Percentiles rank a stretch among this genome's conserved stretches.
These are phyloP conservation scores for Pleurotus citrinopileatus DNA, from an alignment of 768 basidiomycete species.

Conservation along the genomic window DNA sequence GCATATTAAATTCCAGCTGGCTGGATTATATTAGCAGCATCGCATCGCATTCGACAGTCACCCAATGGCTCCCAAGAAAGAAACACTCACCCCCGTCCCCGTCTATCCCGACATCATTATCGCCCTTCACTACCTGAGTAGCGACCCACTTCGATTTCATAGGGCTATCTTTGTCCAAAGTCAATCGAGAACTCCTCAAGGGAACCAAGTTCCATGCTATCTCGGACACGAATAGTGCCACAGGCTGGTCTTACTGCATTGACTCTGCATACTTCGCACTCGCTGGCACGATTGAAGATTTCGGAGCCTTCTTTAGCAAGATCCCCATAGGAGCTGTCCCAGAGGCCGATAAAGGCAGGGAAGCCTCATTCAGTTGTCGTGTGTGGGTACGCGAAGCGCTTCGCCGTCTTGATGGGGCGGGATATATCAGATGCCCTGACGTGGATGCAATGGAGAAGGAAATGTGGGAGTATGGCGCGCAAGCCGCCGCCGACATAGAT, in stretches of 20 bases:
- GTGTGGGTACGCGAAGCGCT: neutral
- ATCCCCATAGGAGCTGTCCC: neutral
- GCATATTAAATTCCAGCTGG: too few relatives aligned
- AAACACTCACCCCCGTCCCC: neutral
- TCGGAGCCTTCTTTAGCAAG: neutral
- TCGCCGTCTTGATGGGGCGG: neutral
- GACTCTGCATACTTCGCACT: neutral
- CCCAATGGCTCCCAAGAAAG: constrained; percentile 1
- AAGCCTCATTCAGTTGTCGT: neutral
- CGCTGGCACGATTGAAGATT: neutral
- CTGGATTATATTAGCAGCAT: too few relatives aligned
- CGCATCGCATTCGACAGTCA: neutral
- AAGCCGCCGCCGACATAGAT: neutral
- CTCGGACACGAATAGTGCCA: neutral
- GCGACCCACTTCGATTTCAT: neutral
- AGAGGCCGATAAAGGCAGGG: neutral
- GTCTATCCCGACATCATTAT: neutral
- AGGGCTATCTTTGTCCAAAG: neutral
- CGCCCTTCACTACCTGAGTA: neutral
- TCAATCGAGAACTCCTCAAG: neutral
- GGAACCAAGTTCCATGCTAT: constrained; percentile 1
- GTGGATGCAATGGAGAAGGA: constrained; percentile 3
- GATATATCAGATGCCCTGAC: neutral
- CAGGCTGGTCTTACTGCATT: neutral
- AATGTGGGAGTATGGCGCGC: neutral